Evolutionary conservation across 441 rosid species (phyloP).

Genomic region (Arabidopsis lyrata): DNA sequence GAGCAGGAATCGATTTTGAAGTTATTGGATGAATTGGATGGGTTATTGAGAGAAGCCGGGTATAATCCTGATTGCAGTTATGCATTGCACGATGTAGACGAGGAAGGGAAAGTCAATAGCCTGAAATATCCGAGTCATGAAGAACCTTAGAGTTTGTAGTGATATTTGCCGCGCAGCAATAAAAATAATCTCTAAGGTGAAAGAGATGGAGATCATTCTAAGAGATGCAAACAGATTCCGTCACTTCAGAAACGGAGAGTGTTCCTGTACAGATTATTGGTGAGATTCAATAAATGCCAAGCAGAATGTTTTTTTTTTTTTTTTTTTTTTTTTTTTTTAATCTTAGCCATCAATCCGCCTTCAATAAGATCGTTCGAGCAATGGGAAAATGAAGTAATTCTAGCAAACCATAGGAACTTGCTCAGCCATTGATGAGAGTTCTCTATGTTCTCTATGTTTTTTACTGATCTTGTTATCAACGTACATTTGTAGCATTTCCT

Average conservation of each 20-base stretch:
- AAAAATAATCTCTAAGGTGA: slow-evolving; percentile 62
- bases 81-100: slow-evolving; percentile 73
- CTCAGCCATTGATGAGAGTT: slow-evolving; percentile 10
- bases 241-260: slow-evolving; percentile 65
- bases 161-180: slow-evolving; percentile 74
- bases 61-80: slow-evolving; percentile 63
- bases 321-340: not conserved
- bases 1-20: slow-evolving; percentile 54
- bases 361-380: not conserved
- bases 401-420: not conserved
- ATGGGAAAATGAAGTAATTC: not conserved
- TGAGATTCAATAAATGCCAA: slow-evolving; percentile 34
- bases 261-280: slow-evolving; percentile 74
- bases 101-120: slow-evolving; percentile 68
- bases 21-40: slow-evolving; percentile 57
- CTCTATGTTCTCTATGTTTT: not conserved
- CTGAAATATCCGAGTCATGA: slow-evolving; percentile 65
- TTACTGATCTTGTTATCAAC: slow-evolving; percentile 10
- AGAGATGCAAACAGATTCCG: slow-evolving; percentile 76
- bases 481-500: not conserved
- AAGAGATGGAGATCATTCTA: slow-evolving; percentile 62
- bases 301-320: not conserved
- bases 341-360: not conserved
- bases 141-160: slow-evolving; percentile 72
- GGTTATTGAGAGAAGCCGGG: slow-evolving; percentile 68